Percentiles rank a stretch among this genome's conserved stretches.
Conservation (phyloP, 192 early-diverging fungal genomes). For the Coemansia sp. region DNA sequence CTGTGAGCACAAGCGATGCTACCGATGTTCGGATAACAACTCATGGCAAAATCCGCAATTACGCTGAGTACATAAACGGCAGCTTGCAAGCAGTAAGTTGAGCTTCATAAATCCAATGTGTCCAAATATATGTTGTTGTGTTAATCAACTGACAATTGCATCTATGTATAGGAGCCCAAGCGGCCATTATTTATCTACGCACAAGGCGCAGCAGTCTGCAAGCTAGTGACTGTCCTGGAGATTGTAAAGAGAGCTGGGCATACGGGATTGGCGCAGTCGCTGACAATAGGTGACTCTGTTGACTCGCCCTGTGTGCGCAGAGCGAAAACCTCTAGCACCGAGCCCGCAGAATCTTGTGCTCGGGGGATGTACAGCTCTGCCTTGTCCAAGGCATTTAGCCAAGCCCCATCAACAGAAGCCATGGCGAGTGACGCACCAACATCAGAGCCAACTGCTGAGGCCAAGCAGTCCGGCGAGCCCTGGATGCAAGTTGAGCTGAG, state of each 20-base stretch:
- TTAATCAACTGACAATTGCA: neutral
- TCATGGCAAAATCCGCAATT: slow-evolving; percentile 38
- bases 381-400: neutral
- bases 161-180: neutral
- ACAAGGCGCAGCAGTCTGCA: slow-evolving; percentile 36
- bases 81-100: slow-evolving; percentile 8
- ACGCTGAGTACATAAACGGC: slow-evolving; percentile 20
- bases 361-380: slow-evolving; percentile 13
- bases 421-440: neutral
- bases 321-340: neutral
- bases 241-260: slow-evolving; percentile 30
- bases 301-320: slow-evolving; percentile 3
- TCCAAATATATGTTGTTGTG: too few relatives aligned
- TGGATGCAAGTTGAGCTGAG: slow-evolving; percentile 30
- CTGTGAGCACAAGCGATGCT: neutral
- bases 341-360: neutral
- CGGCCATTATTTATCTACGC: slow-evolving; percentile 27
- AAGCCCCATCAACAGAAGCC: neutral
- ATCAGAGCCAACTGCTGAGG: neutral
- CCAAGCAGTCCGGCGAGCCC: neutral
- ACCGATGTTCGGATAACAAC: slow-evolving; percentile 40
- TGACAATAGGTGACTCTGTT: slow-evolving; percentile 17
- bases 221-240: slow-evolving; percentile 40
- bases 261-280: neutral
- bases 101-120: neutral